Base-by-base conservation (phyloP, 768 basidiomycete species). In the Crucibulum laeve region DNA sequence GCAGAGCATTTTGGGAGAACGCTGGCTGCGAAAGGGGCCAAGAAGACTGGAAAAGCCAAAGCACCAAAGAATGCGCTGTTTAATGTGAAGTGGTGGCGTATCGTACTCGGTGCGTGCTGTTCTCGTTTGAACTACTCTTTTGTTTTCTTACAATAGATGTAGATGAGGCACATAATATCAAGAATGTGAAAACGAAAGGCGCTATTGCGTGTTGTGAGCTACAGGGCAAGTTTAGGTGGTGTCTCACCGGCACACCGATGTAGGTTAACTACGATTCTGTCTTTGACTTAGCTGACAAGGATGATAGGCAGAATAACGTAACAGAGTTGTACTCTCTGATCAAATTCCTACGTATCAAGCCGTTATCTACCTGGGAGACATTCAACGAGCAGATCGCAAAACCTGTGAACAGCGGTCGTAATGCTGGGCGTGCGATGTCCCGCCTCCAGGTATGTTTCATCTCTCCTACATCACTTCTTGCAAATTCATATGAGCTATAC, bases 81-180 rank as follows among this genome's bases (percentile, higher is more conserved):
- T 53, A 73, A 74, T 14, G 73, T 90, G 19, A 82, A 82, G 51
- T 97, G 90, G 86, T 86, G 80, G 65, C 74, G 91, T 8, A 72
- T 95, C 38, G 86, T 97, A 21, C 76, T 97, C 0, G 91, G 94
- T 91, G 50, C 15, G 64, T 59, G 14, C 23, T 11, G 10, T 8
- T 10, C 6, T 40, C 18, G 61, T 51, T 36, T 15, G 2, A 23
- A n/a, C 34, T 35, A 24, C 8, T 21, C 38, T 49, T 25, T 39
- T 30, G 17, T 23, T 4, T 26, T 11, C 35, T 43, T 38, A 4
- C 35, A 3, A 5, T 26, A 11, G 10, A 4, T 14, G n/a, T 40
- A 89, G 93, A 96, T 56, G 92, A 96, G 56, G 93, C 93, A 0
- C 93, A 96, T 58, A 89, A 86, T 53, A 95, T 96, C 69, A 95